Evolutionary conservation across 2,329 filamentous ascomycete species (phyloP).

Genomic region (Cryoendolithus antarcticus): DNA sequence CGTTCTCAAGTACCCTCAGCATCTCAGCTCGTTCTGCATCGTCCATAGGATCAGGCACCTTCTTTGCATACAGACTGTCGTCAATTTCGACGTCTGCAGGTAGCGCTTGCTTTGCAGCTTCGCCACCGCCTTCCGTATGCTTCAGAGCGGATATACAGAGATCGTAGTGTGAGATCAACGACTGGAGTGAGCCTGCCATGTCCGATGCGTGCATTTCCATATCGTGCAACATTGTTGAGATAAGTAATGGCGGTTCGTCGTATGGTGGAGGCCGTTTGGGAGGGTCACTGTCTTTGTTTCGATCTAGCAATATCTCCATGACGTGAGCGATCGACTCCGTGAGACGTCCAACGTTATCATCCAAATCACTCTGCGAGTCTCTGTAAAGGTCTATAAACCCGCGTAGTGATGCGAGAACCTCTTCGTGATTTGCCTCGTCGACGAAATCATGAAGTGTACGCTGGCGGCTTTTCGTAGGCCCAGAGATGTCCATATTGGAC

Average conservation of each 20-base stretch:
- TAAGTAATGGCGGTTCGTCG: constrained; percentile 23
- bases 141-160: constrained; percentile 84
- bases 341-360: constrained; percentile 49
- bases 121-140: constrained; percentile 58
- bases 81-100: constrained; percentile 37
- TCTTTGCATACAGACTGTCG: constrained; percentile 45
- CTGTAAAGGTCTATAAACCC: constrained; percentile 59
- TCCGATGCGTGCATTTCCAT: constrained; percentile 65
- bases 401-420: constrained; percentile 54
- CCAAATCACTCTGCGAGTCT: constrained; percentile 50
- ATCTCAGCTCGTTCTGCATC: constrained; percentile 70
- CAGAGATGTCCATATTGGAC: not conserved
- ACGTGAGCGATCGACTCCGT: constrained; percentile 46
- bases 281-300: constrained; percentile 6
- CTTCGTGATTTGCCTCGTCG: constrained; percentile 56
- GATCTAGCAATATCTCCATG: constrained; percentile 7
- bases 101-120: constrained; percentile 29
- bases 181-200: constrained; percentile 71
- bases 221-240: constrained; percentile 35
- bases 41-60: constrained; percentile 51
- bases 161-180: constrained; percentile 79
- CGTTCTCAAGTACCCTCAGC: constrained; percentile 64
- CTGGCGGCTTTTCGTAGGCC: constrained; percentile 18
- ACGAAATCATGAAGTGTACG: constrained; percentile 65
- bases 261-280: constrained; percentile 21